Percentiles rank a stretch among this genome's conserved stretches.
phyloP scores from a whole-genome alignment of 805 yeast species.

The Novakomyces olei region DNA sequence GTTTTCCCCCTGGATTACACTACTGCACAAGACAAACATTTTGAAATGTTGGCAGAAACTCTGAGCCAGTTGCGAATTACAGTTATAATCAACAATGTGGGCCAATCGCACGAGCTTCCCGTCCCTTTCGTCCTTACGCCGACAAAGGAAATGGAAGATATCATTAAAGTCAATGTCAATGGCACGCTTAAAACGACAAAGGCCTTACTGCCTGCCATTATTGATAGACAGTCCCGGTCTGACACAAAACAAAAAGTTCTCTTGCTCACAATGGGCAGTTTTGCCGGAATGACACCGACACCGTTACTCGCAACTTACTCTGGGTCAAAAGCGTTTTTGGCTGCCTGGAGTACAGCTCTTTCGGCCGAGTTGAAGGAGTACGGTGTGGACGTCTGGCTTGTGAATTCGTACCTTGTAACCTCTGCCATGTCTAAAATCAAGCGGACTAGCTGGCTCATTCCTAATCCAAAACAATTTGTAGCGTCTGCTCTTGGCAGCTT shows the following conservation, averaged over 20 bases:
- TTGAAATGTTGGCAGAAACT: slow-evolving; percentile 17
- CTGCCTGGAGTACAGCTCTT: slow-evolving; percentile 75
- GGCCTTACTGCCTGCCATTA: slow-evolving; percentile 49
- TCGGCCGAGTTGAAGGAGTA: slow-evolving; percentile 56
- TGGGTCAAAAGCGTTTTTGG: slow-evolving; percentile 88
- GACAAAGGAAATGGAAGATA: slow-evolving; percentile 49
- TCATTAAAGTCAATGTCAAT: slow-evolving; percentile 64
- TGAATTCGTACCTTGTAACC: slow-evolving; percentile 72
- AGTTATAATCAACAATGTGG: slow-evolving; percentile 76
- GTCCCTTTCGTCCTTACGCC: slow-evolving; percentile 74
- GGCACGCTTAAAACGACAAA: slow-evolving; percentile 73
- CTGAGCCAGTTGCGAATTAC: slow-evolving; percentile 37
- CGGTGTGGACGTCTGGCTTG: slow-evolving; percentile 67
- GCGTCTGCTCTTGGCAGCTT: slow-evolving; percentile 39
- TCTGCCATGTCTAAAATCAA: slow-evolving; percentile 89
- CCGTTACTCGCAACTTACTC: slow-evolving; percentile 85
- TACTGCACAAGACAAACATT: neutral
- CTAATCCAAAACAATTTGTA: slow-evolving; percentile 65
- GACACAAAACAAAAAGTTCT: slow-evolving; percentile 15
- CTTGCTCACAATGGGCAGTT: slow-evolving; percentile 86
- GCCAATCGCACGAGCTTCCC: slow-evolving; percentile 84
- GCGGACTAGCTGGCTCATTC: slow-evolving; percentile 51
- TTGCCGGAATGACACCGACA: slow-evolving; percentile 83
- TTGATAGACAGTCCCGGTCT: slow-evolving; percentile 22
- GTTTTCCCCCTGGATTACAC: slow-evolving; percentile 62